These are phyloP conservation scores for Nicotiana benthamiana DNA, from an alignment of 257 asterid species.

Conservation along the genomic window DNA sequence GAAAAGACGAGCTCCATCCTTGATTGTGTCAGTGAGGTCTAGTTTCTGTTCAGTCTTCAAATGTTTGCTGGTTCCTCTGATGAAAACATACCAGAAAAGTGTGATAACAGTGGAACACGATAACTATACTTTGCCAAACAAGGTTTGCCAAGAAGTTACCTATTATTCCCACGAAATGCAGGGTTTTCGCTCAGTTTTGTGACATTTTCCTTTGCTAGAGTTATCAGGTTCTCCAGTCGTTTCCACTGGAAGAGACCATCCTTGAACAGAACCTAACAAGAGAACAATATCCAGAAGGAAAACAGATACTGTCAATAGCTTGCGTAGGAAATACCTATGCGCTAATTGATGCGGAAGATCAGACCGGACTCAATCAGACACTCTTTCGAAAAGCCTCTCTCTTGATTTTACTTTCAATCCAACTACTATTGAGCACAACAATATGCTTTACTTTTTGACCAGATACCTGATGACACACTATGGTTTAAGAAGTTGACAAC, in stretches of 20 bases:
- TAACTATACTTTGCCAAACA: background rate
- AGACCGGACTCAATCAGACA: background rate
- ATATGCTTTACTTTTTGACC: background rate
- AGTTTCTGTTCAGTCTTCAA: constrained; percentile 43
- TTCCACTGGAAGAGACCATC: constrained; percentile 99
- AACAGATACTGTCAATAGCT: background rate
- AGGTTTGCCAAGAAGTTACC: background rate
- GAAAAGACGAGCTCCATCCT: constrained; percentile 95
- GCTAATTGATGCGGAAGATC: background rate
- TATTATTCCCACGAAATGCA: constrained; percentile 55
- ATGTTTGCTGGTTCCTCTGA: constrained; percentile 48
- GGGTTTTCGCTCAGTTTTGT: constrained; percentile 91
- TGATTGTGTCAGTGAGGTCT: constrained; percentile 95
- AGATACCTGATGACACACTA: background rate
- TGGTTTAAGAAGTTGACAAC: background rate
- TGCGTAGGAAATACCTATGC: background rate
- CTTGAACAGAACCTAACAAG: constrained; percentile 81
- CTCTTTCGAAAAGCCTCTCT: background rate
- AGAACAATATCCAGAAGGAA: background rate
- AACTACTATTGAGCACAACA: background rate
- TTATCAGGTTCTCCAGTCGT: constrained; percentile 85
- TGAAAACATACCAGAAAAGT: background rate
- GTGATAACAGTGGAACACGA: constrained; percentile 1
- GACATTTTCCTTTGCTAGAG: constrained; percentile 96
- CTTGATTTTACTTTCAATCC: background rate